These are phyloP conservation scores for Ganoderma meredithae DNA, from an alignment of 1,284 basidiomycete species.

Conservation along the genomic window DNA sequence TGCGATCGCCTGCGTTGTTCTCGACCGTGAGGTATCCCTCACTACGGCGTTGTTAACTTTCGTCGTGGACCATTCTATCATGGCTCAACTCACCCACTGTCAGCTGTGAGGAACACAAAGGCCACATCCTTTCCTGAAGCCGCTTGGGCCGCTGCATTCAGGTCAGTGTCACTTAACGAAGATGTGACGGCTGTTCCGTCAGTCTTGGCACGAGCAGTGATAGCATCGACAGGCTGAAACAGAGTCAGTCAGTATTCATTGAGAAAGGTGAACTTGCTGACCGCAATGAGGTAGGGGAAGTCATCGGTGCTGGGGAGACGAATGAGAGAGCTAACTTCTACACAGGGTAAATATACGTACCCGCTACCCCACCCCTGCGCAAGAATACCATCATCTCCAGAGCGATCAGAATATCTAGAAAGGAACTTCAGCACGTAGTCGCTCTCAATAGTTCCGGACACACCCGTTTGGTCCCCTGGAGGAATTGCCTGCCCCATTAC, in stretches of 20 bases:
- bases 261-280: constrained; percentile 35
- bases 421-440: neutral
- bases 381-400: constrained; percentile 63
- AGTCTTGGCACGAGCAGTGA: constrained; percentile 48
- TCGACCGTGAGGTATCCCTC: constrained; percentile 69
- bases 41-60: constrained; percentile 55
- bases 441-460: neutral
- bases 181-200: constrained; percentile 52
- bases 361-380: constrained; percentile 72
- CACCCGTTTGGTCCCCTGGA: constrained; percentile 64
- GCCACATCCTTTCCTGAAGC: constrained; percentile 48
- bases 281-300: constrained; percentile 59
- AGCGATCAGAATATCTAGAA: constrained; percentile 50
- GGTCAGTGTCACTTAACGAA: constrained; percentile 60
- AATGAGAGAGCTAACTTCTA: neutral
- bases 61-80: neutral
- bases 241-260: neutral
- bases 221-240: constrained; percentile 45
- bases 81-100: constrained; percentile 23
- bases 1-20: constrained; percentile 71
- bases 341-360: constrained; percentile 30
- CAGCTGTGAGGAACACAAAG: constrained; percentile 32
- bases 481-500: constrained; percentile 64
- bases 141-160: constrained; percentile 48
- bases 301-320: constrained; percentile 47